Evolutionary conservation across 129 eudicot species (phyloP).

Genomic region (sunflower (Helianthus annuus)): HanXRQr2.0-SUNRISE NC_035449.2:20353725-20354224

Average conservation of each 20-base stretch:
- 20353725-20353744: no score
- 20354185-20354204: constrained; percentile 17
- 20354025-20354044: background rate
- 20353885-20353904: no score
- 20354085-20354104: background rate
- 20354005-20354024: background rate
- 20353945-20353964: background rate
- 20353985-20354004: background rate
- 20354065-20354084: background rate
- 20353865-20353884: no score
- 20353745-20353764: no score
- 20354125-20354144: constrained; percentile 12
- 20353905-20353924: no score
- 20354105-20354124: background rate
- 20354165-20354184: constrained; percentile 14
- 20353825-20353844: no score
- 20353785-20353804: no score
- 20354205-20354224: constrained; percentile 11
- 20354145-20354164: background rate
- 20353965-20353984: background rate
- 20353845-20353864: no score
- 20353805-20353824: no score
- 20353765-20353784: no score
- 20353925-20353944: no score
- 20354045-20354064: background rate